Evolutionary conservation across 2,329 filamentous ascomycete species (phyloP).

Genomic region (Penicillium sp.): DNA sequence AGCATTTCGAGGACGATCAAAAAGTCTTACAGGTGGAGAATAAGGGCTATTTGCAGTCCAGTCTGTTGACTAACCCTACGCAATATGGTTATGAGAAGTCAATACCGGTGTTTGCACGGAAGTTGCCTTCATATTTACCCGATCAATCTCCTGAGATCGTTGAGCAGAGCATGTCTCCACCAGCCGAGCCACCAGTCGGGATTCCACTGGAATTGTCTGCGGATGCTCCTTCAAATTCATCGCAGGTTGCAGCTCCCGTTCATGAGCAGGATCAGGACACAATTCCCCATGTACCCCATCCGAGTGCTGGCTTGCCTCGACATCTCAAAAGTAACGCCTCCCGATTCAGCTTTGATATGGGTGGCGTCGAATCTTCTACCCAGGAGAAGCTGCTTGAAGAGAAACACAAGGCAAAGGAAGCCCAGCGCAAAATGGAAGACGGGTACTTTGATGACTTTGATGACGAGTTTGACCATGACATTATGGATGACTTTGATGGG

Average conservation of each 20-base stretch:
- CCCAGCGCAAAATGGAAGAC: constrained; percentile 43
- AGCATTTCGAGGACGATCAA: constrained; percentile 61
- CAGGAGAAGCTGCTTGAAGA: constrained; percentile 68
- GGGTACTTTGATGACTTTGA: constrained; percentile 47
- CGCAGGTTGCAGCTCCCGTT: constrained; percentile 11
- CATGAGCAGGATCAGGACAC: constrained; percentile 35
- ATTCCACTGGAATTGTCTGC: constrained; percentile 11
- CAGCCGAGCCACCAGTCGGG: constrained; percentile 14
- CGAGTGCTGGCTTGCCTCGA: constrained; percentile 45
- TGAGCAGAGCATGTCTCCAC: constrained; percentile 17
- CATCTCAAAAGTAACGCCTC: constrained; percentile 62
- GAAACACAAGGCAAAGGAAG: constrained; percentile 60
- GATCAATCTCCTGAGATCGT: constrained; percentile 24
- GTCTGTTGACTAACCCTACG: constrained; percentile 38
- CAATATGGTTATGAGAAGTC: constrained; percentile 36
- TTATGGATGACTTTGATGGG: constrained; percentile 48
- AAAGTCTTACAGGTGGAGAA: constrained; percentile 46
- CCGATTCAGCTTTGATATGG: constrained; percentile 68
- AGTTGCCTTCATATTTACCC: constrained; percentile 43
- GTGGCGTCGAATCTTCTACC: constrained; percentile 58
- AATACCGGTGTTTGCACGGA: constrained; percentile 51
- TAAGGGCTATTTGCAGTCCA: constrained; percentile 49
- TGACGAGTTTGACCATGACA: constrained; percentile 51
- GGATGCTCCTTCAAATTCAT: constrained; percentile 12
- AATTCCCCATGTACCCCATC: constrained; percentile 36